Conservation (phyloP, 257 asterid species). For the Solanum pennellii region DNA sequence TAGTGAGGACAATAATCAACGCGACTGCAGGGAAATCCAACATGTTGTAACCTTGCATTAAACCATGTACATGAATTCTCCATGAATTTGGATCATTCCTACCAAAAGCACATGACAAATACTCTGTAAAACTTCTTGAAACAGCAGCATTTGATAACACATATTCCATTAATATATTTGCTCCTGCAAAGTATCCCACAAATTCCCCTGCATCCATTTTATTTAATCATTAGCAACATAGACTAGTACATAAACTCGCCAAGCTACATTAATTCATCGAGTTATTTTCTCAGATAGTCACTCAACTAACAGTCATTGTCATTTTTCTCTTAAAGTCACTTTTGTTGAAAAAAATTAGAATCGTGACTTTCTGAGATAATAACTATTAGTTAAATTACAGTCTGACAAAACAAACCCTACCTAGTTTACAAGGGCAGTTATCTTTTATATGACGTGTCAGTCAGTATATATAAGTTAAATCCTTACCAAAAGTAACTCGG, state of each 20-base stretch:
- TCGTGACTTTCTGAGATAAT: background rate
- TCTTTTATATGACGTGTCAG: background rate
- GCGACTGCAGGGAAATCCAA: slow-evolving; percentile 21
- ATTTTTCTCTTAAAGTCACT: background rate
- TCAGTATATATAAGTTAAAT: background rate
- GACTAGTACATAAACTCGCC: background rate
- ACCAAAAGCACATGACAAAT: slow-evolving; percentile 21
- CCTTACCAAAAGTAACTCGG: slow-evolving; percentile 27
- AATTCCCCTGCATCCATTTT: slow-evolving; percentile 21
- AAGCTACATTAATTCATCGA: background rate
- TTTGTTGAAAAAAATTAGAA: background rate
- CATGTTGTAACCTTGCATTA: slow-evolving; percentile 30
- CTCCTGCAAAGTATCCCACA: slow-evolving; percentile 35
- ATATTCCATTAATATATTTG: slow-evolving; percentile 34
- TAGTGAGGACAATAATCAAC: slow-evolving; percentile 7
- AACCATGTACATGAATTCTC: slow-evolving; percentile 24
- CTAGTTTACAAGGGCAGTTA: background rate
- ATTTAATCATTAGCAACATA: background rate
- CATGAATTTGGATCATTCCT: slow-evolving; percentile 13
- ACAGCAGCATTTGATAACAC: slow-evolving; percentile 37
- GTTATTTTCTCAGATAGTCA: background rate
- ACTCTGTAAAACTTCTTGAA: slow-evolving; percentile 35
- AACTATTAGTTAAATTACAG: background rate
- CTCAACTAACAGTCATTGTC: background rate
- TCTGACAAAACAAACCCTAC: background rate